Evolutionary conservation across 1,284 basidiomycete species (phyloP), one percentile per base, ranked within the genome.

Genomic region (Marasmius sp.): DNA sequence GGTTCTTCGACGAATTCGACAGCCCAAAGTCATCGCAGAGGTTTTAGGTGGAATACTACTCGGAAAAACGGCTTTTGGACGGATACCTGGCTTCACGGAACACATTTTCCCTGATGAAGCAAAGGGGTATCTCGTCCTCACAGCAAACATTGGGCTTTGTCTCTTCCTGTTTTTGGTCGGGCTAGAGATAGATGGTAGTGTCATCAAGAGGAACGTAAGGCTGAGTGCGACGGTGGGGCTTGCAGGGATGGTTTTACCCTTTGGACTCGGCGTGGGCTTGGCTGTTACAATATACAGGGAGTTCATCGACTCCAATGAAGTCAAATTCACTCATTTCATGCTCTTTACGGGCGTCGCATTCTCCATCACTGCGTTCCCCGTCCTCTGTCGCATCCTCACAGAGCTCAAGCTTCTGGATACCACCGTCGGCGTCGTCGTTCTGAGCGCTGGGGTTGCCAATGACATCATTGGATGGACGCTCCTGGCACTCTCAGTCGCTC

Each of bases 101-200:
- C 86, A 89, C 70, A 89, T 97, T 66, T 98, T 98, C 73, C 94
- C 95, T 0, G 3, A 76, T 0, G 73, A 74, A 0, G 95, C 94
- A 0, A 68, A 86, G 3, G 81, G 94, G 0, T 96, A 87, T 73
- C 88, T 99, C 56, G 89, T 87, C 51, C 88, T 98, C 52, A 88
- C 93, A 34, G 93, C 95, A n/a, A 96, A 92, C 67, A 92, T 98
- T 65, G 96, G 97, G 20, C 85, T 97, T 14, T 93, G 94, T 71
- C 86, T 98, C 60, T 96, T 96, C 77, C 83, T 97, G 6, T 97
- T 97, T 76, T 84, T 96, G 59, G 91, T 98, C 51, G 97, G 97
- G 5, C 81, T 94, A 39, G 93, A 77, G 34, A 76, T 82, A 51
- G 76, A 79, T 4, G 60, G 75, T 1, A 85, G 73, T 2, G 72